These are phyloP conservation scores for Pythium insidiosum DNA, from an alignment of 352 stramenopile species.

Conservation along the genomic window DNA sequence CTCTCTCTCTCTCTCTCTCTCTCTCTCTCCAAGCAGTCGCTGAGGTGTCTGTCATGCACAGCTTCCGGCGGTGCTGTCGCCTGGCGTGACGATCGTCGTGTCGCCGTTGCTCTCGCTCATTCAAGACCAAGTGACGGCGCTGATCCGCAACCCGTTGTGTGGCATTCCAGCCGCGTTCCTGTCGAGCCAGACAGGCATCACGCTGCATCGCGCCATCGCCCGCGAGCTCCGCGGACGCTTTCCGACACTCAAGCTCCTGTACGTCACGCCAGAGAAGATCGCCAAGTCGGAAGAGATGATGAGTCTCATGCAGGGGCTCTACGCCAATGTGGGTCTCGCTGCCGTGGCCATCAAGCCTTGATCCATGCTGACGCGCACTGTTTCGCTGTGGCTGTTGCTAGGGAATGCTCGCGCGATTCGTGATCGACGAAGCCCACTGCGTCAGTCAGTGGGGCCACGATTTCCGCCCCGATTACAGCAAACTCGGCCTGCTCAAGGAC, in stretches of 20 bases:
- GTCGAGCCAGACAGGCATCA: slow-evolving; percentile 66
- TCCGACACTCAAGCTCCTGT: slow-evolving; percentile 84
- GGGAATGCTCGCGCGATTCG: slow-evolving; percentile 87
- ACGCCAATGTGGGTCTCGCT: slow-evolving; percentile 23
- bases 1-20: no score
- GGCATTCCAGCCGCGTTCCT: slow-evolving; percentile 66
- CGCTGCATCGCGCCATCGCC: slow-evolving; percentile 51
- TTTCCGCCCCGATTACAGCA: slow-evolving; percentile 89
- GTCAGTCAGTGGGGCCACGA: slow-evolving; percentile 87
- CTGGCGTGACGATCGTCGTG: slow-evolving; percentile 89
- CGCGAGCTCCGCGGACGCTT: slow-evolving; percentile 74
- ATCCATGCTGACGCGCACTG: background rate
- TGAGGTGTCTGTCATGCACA: no score
- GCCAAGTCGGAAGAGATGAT: slow-evolving; percentile 68
- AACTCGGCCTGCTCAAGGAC: slow-evolving; percentile 86
- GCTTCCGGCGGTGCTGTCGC: slow-evolving; percentile 50
- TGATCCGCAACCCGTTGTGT: slow-evolving; percentile 53
- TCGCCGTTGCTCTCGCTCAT: slow-evolving; percentile 93
- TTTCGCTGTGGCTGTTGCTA: slow-evolving; percentile 4
- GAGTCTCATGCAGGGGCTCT: slow-evolving; percentile 40
- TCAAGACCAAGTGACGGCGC: slow-evolving; percentile 87
- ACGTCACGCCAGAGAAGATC: slow-evolving; percentile 95
- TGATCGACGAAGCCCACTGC: slow-evolving; percentile 92
- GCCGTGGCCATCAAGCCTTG: background rate
- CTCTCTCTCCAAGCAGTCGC: no score